These are phyloP conservation scores for Ascomycota sp. DNA, from an alignment of 2,329 filamentous ascomycete species.

Conservation along the genomic window DNA sequence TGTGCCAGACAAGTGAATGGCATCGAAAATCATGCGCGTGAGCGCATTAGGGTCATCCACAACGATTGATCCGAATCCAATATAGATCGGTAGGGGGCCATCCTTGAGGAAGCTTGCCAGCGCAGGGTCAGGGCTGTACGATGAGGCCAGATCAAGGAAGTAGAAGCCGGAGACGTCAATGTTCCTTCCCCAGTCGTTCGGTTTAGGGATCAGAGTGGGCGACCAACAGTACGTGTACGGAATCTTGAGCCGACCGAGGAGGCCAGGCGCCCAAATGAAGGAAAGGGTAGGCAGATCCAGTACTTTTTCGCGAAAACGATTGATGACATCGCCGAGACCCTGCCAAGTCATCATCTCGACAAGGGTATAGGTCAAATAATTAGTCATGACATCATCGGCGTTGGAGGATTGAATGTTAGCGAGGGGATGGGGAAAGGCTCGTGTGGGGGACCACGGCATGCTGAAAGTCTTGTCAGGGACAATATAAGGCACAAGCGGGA, in stretches of 20 bases:
- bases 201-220: slow-evolving; percentile 55
- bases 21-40: slow-evolving; percentile 50
- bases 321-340: slow-evolving; percentile 74
- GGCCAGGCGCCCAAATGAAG: slow-evolving; percentile 60
- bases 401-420: slow-evolving; percentile 61
- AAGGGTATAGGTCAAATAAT: slow-evolving; percentile 62
- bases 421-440: slow-evolving; percentile 66
- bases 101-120: slow-evolving; percentile 42
- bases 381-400: slow-evolving; percentile 53
- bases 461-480: slow-evolving; percentile 27
- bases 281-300: slow-evolving; percentile 59
- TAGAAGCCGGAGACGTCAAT: slow-evolving; percentile 58
- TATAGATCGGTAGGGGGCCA: slow-evolving; percentile 55
- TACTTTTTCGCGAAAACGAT: slow-evolving; percentile 54
- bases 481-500: not conserved
- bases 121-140: slow-evolving; percentile 42
- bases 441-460: slow-evolving; percentile 79
- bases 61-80: slow-evolving; percentile 67
- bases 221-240: slow-evolving; percentile 86
- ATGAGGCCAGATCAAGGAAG: slow-evolving; percentile 45
- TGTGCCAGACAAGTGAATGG: slow-evolving; percentile 41
- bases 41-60: slow-evolving; percentile 52
- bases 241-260: slow-evolving; percentile 51
- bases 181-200: slow-evolving; percentile 49
- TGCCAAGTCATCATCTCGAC: slow-evolving; percentile 91